phyloP scores from a whole-genome alignment of 805 yeast genomes.

The Suhomyces vadensis region DNA sequence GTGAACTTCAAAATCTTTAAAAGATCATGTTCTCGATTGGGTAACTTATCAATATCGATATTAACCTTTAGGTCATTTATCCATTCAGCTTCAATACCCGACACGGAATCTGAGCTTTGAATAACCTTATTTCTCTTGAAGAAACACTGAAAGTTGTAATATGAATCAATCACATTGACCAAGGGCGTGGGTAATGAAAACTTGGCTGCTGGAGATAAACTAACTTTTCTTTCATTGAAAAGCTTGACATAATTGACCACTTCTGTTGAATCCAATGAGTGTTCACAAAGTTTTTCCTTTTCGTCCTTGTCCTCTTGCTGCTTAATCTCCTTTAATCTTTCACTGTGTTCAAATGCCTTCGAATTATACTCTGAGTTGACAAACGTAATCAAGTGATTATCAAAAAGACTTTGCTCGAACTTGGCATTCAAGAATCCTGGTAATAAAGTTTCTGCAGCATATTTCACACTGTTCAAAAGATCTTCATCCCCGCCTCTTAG shows the following conservation, averaged over 20 bases:
- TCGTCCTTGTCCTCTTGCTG: conserved; percentile 16
- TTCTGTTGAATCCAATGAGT: conserved; percentile 29
- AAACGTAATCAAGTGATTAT: conserved; percentile 21
- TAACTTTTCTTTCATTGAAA: conserved; percentile 56
- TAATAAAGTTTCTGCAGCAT: conserved; percentile 76
- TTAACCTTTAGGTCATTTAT: conserved; percentile 27
- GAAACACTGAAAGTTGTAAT: conserved; percentile 32
- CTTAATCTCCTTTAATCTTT: conserved; percentile 12
- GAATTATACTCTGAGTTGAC: conserved; percentile 11
- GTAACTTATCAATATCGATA: conserved; percentile 32
- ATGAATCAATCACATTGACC: conserved; percentile 54
- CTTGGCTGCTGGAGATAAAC: conserved; percentile 82
- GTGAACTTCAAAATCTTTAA: conserved; percentile 38
- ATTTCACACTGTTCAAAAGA: conserved; percentile 64
- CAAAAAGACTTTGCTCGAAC: conserved; percentile 56
- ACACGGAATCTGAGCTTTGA: conserved; percentile 22
- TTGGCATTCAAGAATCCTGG: conserved; percentile 76
- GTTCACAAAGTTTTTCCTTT: conserved; percentile 16
- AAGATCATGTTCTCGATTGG: conserved; percentile 38
- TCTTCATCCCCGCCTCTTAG: conserved; percentile 77
- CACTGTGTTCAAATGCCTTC: conserved; percentile 15
- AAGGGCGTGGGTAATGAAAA: conserved; percentile 70
- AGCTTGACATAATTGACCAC: conserved; percentile 35
- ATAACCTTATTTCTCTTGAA: conserved; percentile 21
- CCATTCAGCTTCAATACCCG: conserved; percentile 28